Evolutionary conservation across 2,329 filamentous ascomycete species (phyloP).

Genomic region (Cordyceps fumosorosea): DNA sequence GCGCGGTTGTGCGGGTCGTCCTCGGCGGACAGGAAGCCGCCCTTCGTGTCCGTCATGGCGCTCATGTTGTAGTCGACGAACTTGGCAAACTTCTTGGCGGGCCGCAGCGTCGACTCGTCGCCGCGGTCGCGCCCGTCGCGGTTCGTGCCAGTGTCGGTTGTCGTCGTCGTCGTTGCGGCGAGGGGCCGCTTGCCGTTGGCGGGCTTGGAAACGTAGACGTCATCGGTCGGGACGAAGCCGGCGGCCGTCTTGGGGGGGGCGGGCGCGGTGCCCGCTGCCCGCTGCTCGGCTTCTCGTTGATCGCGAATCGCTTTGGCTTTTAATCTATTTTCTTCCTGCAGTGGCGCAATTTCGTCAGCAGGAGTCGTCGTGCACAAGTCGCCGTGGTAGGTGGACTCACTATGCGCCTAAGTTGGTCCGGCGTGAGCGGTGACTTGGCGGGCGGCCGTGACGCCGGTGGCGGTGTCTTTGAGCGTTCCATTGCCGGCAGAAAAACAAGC

Average conservation of each 20-base stretch:
- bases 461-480: conserved; percentile 44
- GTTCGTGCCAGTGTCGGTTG: conserved; percentile 46
- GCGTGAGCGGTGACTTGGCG: conserved; percentile 42
- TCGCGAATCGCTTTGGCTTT: conserved; percentile 82
- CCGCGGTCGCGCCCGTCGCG: conserved; percentile 58
- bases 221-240: conserved; percentile 64
- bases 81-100: conserved; percentile 82
- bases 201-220: conserved; percentile 48
- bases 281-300: conserved; percentile 59
- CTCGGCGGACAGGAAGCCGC: conserved; percentile 82
- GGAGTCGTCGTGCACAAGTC: background rate
- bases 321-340: conserved; percentile 77
- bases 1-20: conserved; percentile 89
- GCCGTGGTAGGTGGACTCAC: conserved; percentile 30
- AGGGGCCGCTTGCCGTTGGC: conserved; percentile 62
- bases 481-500: conserved; percentile 18
- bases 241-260: conserved; percentile 48
- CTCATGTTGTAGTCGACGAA: conserved; percentile 98
- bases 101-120: conserved; percentile 52
- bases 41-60: conserved; percentile 96
- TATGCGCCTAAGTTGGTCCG: conserved; percentile 48
- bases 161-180: conserved; percentile 27
- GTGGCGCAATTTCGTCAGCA: background rate
- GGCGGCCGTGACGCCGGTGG: conserved; percentile 28
- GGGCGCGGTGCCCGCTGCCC: conserved; percentile 35